Base-by-base conservation (phyloP, 495 filamentous ascomycete genomes). In the Annulohypoxylon nitens region DNA sequence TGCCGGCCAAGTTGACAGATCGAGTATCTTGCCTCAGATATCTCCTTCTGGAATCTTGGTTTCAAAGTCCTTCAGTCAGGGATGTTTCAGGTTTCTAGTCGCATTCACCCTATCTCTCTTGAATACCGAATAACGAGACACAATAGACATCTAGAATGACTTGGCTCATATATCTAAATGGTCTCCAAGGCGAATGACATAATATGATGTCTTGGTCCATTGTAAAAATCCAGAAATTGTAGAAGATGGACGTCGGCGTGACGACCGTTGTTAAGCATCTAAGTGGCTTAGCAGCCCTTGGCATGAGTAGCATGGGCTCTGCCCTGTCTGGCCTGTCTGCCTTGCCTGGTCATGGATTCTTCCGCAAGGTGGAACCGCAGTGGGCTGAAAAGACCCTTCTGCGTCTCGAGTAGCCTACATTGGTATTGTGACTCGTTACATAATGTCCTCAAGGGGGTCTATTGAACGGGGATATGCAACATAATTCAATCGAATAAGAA, bases 241-340 rank as follows among this genome's bases (percentile, higher is more conserved):
- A 39, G 8, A 47, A 8, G 11, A 33, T 57, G 57, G 30, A 63
- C 51, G 30, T 51, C 41, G 30, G 34, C 51, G 48, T 63, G 58
- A 58, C 30, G 34, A 67, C 64, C 51, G 20, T 37, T 34, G 47
- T 69, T 54, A 25, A 58, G 14, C 34, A 47, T 61, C 26, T 20
- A 25, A 61, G 72, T 66, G 72, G 72, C 72, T 75, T 39, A 75
- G 72, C 59, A 20, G 30, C 34, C 67, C 72, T 75, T 75, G 67
- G 72, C 72, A 53, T 64, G 30, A 45, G 16, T 70, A 63, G 72
- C 72, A 59, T 64, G 30, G 58, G 23, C 18, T 68, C 47, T 57
- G 51, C 64, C 70, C 50, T 58, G 55, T 61, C 54, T 43, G 55
- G 55, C 48, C 54, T 37, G 36, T 50, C 30, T 58, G 64, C 66